Evolutionary conservation across 2,329 filamentous ascomycete genomes (phyloP), one percentile per base, ranked within the genome.

Genomic region (Fusarium cyanostomum): DNA sequence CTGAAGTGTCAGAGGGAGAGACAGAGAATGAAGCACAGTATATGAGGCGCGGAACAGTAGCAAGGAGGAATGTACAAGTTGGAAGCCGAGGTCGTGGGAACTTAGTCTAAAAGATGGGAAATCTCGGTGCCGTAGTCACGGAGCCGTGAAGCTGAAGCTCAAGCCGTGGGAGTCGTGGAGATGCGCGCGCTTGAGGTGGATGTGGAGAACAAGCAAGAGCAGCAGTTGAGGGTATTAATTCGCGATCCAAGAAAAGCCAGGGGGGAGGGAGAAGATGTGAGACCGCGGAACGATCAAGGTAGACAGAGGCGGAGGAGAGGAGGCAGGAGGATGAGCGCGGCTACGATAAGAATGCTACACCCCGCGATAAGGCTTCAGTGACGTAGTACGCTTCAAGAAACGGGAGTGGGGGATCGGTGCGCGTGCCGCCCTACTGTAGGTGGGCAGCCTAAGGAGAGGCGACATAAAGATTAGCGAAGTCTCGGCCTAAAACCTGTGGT

Each of bases 281-380:
- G 56, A 63, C 51, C 28, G 24, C 28, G 55, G 30, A 24, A 43
- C 27, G 46, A 59, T 41, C 58, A 61, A 56, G 56, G 43, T 60
- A 44, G 52, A 41, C 44, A 18, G 26, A 12, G 27, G 31, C n/a
- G 31, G 31, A 9, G 18, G 18, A 12, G 28, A 42, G 51, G 33
- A 26, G 30, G 26, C 15, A n/a, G 18, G 26, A 38, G 41, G 50
- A 31, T 21, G 37, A 70, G 67, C 67, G 67, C 67, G 67, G 67
- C 67, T 70, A 70, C 67, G 67, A 70, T 70, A 70, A 70, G 67
- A n/a, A n/a, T n/a, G n/a, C n/a, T n/a, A 41, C 16, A 38, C 39
- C 28, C 39, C 12, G 43, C 58, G 67, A 70, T 70, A 70, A 70
- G 67, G 62, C 65, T 63, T 70, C 63, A 60, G 67, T 70, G 67